phyloP scores from a whole-genome alignment of 2,329 filamentous ascomycete species.

The Stemphylium vesicarium region DNA sequence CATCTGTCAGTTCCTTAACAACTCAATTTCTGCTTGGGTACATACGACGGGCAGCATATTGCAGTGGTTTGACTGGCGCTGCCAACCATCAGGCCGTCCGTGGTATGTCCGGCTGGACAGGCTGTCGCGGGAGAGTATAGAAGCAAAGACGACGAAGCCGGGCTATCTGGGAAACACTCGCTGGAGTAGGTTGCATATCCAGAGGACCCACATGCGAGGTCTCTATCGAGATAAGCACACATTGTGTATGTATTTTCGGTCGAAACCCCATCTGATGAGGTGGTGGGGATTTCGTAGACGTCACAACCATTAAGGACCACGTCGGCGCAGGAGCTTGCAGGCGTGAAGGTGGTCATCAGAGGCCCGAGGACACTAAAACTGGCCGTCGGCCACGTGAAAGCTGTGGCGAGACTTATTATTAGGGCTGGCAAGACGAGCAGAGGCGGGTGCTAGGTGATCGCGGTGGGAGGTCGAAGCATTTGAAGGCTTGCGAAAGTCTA shows the following conservation, averaged over 20 bases:
- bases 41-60: slow-evolving; percentile 6
- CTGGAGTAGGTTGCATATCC: neutral
- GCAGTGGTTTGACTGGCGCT: neutral
- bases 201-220: slow-evolving; percentile 1
- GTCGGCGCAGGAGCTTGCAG: neutral
- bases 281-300: too few relatives aligned
- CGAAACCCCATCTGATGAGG: too few relatives aligned
- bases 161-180: slow-evolving; percentile 1
- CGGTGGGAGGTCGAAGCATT: neutral
- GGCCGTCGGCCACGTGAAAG: neutral
- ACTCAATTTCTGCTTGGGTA: too few relatives aligned
- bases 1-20: too few relatives aligned
- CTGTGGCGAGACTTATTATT: neutral
- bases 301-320: neutral
- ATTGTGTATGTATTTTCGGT: too few relatives aligned
- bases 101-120: neutral
- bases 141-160: neutral
- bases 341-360: slow-evolving; percentile 1
- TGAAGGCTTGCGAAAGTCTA: neutral
- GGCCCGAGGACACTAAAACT: neutral
- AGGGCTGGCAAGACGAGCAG: neutral
- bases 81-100: neutral
- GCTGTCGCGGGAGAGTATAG: neutral
- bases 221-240: neutral
- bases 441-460: neutral